Evolutionary conservation across 176 grass and related monocot genomes (phyloP).

Genomic region (Carex cristatella): DNA sequence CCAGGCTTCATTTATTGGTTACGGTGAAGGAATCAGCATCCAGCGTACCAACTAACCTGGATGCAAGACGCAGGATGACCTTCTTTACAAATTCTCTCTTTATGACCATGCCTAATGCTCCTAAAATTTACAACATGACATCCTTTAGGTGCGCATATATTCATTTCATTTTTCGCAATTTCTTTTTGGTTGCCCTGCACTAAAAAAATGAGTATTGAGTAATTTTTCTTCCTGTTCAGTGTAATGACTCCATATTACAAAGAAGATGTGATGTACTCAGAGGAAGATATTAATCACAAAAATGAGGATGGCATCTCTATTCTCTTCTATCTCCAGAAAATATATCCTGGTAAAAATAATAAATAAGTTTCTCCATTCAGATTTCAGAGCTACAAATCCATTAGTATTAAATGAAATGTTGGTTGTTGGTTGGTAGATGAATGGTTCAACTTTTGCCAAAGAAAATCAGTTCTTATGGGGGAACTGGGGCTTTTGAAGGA

Average conservation of each 20-base stretch:
- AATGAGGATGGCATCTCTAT: conserved; percentile 98
- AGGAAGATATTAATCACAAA: conserved; percentile 41
- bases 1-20: conserved; percentile 82
- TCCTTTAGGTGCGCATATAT: conserved; percentile 58
- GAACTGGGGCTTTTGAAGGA: neutral
- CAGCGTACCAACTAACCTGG: conserved; percentile 70
- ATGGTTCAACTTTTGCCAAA: conserved; percentile 59
- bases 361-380: neutral
- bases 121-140: conserved; percentile 65
- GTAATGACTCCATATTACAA: conserved; percentile 93
- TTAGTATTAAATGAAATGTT: conserved; percentile 6
- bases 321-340: conserved; percentile 76
- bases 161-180: too few species aligned
- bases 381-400: neutral
- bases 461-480: neutral
- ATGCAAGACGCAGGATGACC: conserved; percentile 87
- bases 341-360: conserved; percentile 68
- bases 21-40: conserved; percentile 92
- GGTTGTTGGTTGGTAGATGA: conserved; percentile 55
- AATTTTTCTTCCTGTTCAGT: conserved; percentile 38
- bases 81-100: conserved; percentile 99
- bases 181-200: neutral
- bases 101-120: conserved; percentile 83
- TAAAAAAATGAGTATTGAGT: neutral
- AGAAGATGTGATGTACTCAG: conserved; percentile 81